Conservation (phyloP, 192 early-diverging fungal species). For the Backusella psychrophila region DNA sequence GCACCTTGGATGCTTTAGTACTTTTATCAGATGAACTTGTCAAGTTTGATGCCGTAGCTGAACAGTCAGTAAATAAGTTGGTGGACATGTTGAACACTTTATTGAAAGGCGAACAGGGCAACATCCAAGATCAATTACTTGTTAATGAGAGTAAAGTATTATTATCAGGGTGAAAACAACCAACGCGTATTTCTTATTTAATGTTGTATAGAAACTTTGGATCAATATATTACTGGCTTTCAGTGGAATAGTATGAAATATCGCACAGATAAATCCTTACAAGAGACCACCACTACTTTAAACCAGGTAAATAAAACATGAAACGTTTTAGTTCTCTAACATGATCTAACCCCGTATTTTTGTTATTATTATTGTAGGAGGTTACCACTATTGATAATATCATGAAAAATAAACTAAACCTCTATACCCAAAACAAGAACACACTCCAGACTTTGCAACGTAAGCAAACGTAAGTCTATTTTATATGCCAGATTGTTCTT, state of each 20-base stretch:
- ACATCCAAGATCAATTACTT: constrained; percentile 61
- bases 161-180: background rate
- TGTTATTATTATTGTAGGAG: constrained; percentile 52
- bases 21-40: constrained; percentile 92
- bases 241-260: constrained; percentile 98
- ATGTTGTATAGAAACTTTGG: constrained; percentile 67
- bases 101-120: constrained; percentile 51
- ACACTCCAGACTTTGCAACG: constrained; percentile 79
- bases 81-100: constrained; percentile 83
- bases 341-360: background rate
- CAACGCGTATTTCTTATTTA: constrained; percentile 14
- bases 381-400: constrained; percentile 83
- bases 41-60: constrained; percentile 80
- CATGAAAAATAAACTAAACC: constrained; percentile 89
- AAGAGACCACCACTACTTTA: constrained; percentile 79
- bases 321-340: constrained; percentile 6
- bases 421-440: constrained; percentile 83
- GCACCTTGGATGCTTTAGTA: constrained; percentile 92
- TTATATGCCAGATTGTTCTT: background rate
- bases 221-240: constrained; percentile 84
- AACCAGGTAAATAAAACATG: constrained; percentile 54
- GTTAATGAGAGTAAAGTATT: constrained; percentile 79
- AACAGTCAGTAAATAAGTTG: constrained; percentile 76
- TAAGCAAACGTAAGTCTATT: constrained; percentile 66
- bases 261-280: constrained; percentile 87